A percentile compares a stretch with the other conserved stretches of the same genome.
phyloP scores from a whole-genome alignment of 2,329 filamentous ascomycete genomes.

The Diaporthe amygdali region DNA sequence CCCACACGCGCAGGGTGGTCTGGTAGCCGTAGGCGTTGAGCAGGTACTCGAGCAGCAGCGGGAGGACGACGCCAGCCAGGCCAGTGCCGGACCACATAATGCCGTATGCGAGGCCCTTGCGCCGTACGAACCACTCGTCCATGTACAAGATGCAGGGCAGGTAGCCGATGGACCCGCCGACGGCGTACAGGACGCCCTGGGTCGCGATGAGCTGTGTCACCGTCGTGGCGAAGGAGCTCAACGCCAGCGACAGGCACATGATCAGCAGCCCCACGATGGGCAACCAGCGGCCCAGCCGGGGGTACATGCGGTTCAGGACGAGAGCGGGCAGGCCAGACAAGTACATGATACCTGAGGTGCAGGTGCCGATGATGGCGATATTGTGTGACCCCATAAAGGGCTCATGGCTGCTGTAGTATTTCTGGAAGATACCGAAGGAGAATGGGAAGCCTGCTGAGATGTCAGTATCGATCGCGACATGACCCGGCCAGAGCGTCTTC shows the following conservation, averaged over 20 bases:
- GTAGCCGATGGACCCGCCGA: slow-evolving; percentile 62
- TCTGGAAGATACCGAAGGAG: slow-evolving; percentile 73
- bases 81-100: slow-evolving; percentile 64
- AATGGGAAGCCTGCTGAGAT: slow-evolving; percentile 65
- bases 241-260: slow-evolving; percentile 56
- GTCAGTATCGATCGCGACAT: background rate
- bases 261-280: slow-evolving; percentile 51
- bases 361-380: slow-evolving; percentile 57
- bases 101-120: slow-evolving; percentile 65
- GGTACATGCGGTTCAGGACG: slow-evolving; percentile 48
- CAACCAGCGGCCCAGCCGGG: slow-evolving; percentile 43
- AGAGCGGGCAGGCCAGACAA: slow-evolving; percentile 57
- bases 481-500: too few species aligned
- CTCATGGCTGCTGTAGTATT: slow-evolving; percentile 66
- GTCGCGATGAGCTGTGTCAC: slow-evolving; percentile 60
- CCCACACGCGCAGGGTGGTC: slow-evolving; percentile 60
- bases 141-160: slow-evolving; percentile 61
- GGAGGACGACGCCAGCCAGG: slow-evolving; percentile 53
- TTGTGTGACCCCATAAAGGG: slow-evolving; percentile 59
- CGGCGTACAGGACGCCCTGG: slow-evolving; percentile 65
- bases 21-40: slow-evolving; percentile 55
- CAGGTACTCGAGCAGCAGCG: slow-evolving; percentile 57
- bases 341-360: slow-evolving; percentile 54
- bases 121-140: slow-evolving; percentile 65
- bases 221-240: slow-evolving; percentile 58